Conservation (phyloP, 345 rosid genomes). For the Noccaea bulbosa region DNA sequence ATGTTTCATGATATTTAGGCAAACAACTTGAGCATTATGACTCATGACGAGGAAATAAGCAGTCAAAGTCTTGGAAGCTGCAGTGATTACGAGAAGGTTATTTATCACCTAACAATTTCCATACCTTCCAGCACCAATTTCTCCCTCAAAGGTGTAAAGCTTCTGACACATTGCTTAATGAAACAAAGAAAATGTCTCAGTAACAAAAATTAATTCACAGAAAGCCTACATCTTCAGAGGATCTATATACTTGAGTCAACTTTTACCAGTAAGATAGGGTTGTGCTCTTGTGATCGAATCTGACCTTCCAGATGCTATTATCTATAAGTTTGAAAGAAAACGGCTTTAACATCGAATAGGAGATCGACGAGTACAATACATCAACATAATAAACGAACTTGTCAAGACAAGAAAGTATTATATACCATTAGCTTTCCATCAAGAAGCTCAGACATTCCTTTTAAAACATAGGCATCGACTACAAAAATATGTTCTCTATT, state of each 20-base stretch:
- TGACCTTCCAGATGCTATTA: conserved; percentile 73
- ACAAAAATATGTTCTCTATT: conserved; percentile 48
- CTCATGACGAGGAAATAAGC: neutral
- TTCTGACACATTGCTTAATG: conserved; percentile 74
- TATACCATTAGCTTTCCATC: conserved; percentile 74
- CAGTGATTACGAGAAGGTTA: conserved; percentile 15
- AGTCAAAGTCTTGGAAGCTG: conserved; percentile 12
- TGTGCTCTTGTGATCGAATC: conserved; percentile 74
- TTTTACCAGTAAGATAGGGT: conserved; percentile 78
- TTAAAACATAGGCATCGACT: conserved; percentile 72
- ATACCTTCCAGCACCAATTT: conserved; percentile 87
- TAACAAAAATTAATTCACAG: conserved; percentile 16
- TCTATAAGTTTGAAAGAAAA: conserved; percentile 43
- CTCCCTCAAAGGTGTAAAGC: conserved; percentile 73
- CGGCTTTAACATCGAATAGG: conserved; percentile 5
- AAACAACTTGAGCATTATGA: conserved; percentile 21
- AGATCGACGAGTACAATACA: conserved; percentile 20
- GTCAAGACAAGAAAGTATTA: conserved; percentile 13
- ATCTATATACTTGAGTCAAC: conserved; percentile 27
- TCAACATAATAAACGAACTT: conserved; percentile 5
- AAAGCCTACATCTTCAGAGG: conserved; percentile 28
- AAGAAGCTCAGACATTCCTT: conserved; percentile 62
- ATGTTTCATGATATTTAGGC: conserved; percentile 9
- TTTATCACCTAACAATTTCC: conserved; percentile 38
- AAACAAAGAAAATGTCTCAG: conserved; percentile 28